Evolutionary conservation across 2,329 filamentous ascomycete genomes (phyloP), one percentile per base, ranked within the genome.

Genomic region (Paraconiothyrium brasiliense): DNA sequence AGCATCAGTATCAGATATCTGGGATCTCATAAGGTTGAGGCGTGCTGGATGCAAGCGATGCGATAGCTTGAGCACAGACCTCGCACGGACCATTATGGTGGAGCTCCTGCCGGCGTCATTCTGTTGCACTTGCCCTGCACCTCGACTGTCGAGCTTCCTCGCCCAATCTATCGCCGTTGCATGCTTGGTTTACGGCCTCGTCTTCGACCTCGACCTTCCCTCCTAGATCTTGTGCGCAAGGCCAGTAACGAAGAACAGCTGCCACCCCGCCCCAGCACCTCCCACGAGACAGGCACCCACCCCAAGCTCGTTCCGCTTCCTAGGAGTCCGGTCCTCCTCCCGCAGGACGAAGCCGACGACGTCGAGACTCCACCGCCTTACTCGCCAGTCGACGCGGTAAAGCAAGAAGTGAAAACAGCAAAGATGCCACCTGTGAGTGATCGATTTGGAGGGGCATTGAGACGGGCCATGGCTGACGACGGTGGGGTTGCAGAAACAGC

Each of bases 171-270:
- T 54, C 51, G 39, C 37, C 51, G n/a, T 80, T 81, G 81, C 72
- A 85, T 86, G 84, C 82, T 88, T 75, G 86, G 86, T 74, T 76
- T 87, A 70, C 82, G 85, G 74, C 86, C 85, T 75, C 84, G 82
- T 76, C 78, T 90, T 67, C 85, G 82, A 82, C 79, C 83, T 75
- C 85, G 86, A 68, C 85, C 87, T 57, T 90, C 87, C 54, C 80
- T 90, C 66, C 82, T 88, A 75, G 87, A 90, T 71, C 82, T 90
- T 69, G 83, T 90, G 68, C 78, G 79, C 61, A 80, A 81, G 69
- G 79, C 81, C 66, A 82, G 82, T 69, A 81, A 84, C 65, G 81
- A 84, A 64, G 80, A 84, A 64, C 75, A 78, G 60, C 73, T 81
- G 73, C 82, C 82, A 65, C 77, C 78, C 46, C 65, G 65, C 63